Base-by-base conservation (phyloP, 805 yeast genomes). In the Metschnikowia dekortorum region DNA sequence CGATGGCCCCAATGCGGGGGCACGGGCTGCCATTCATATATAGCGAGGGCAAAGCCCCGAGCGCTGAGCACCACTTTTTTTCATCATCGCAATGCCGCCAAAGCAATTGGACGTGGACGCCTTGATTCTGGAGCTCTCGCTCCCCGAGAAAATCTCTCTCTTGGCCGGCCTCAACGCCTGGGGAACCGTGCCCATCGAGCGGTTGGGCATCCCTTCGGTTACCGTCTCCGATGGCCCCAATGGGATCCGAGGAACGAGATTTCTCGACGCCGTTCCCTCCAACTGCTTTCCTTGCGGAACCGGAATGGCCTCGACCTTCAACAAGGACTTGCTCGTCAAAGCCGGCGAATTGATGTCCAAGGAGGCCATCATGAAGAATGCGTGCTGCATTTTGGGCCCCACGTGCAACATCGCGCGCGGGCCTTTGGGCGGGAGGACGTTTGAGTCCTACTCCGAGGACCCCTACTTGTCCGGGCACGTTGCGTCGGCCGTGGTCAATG, bases 221-320 rank as follows among this genome's bases (percentile, higher is more conserved):
- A 51, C 60, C 0, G 61, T 62, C 8, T 57, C 60, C 4, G 87
- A 82, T 61, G 87, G 87, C 16, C 87, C 87, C 44, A 82, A 82
- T 58, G 87, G 87, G 53, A 71, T 81, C 43, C 69, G 86, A 54
- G 86, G 86, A 28, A 79, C 82, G 18, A 72, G 67, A 39, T 80
- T 80, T 58, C 78, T 80, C 59, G 68, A 75, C 53, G 71, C 79
- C 37, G 68, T 71, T 26, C 82, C 82, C 7, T 71, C 84, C 39
- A 83, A 81, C 52, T 80, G 84, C 53, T 72, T 82, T 56, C 84
- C 86, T 6, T 76, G 80, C 59, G 86, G 85, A 31, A 80, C 86
- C 8, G 85, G 74, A 4, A 60, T 82, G 60, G 85, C 81, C 2
- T 64, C 85, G 3, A 77, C 85, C 22, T 82, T 77, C 65, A 74